Evolutionary conservation across 176 grass and related monocot species (phyloP).

Genomic region (Chrysopogon serrulatus): DNA sequence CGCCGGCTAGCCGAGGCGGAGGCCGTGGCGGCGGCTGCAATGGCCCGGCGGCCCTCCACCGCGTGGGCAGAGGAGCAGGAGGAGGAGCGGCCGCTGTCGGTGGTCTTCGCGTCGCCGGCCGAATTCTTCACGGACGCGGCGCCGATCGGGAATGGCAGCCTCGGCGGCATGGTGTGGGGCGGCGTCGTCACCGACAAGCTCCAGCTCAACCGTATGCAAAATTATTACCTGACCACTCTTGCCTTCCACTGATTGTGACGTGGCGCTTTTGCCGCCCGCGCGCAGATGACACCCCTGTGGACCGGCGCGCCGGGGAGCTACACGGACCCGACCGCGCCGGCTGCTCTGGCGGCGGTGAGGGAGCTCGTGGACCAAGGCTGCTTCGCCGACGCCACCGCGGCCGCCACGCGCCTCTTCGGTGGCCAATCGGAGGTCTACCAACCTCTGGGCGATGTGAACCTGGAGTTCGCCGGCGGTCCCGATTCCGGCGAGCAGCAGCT

Average conservation of each 20-base stretch:
- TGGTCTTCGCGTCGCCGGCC: slow-evolving; percentile 56
- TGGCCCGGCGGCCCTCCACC: background rate
- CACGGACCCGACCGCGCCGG: slow-evolving; percentile 40
- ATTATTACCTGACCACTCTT: background rate
- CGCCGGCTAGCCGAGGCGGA: background rate
- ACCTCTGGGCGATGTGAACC: slow-evolving; percentile 62
- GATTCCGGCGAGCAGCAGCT: background rate
- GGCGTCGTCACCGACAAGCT: slow-evolving; percentile 70
- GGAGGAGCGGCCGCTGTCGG: slow-evolving; percentile 45
- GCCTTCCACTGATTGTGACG: no score
- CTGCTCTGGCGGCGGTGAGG: slow-evolving; percentile 50
- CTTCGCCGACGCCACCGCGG: slow-evolving; percentile 42
- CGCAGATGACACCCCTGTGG: slow-evolving; percentile 48
- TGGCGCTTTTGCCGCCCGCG: no score
- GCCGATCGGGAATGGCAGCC: slow-evolving; percentile 77
- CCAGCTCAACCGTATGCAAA: slow-evolving; percentile 68
- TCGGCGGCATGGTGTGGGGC: slow-evolving; percentile 87
- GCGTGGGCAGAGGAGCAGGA: background rate
- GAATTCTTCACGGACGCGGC: slow-evolving; percentile 68
- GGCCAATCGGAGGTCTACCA: slow-evolving; percentile 65
- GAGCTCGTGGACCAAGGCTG: slow-evolving; percentile 50
- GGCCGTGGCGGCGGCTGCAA: background rate
- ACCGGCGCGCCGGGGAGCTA: slow-evolving; percentile 63
- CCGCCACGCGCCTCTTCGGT: slow-evolving; percentile 45
- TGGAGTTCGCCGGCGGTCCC: slow-evolving; percentile 48